phyloP scores from a whole-genome alignment of 2,329 filamentous ascomycete species.

The Huntiella omanensis region DNA sequence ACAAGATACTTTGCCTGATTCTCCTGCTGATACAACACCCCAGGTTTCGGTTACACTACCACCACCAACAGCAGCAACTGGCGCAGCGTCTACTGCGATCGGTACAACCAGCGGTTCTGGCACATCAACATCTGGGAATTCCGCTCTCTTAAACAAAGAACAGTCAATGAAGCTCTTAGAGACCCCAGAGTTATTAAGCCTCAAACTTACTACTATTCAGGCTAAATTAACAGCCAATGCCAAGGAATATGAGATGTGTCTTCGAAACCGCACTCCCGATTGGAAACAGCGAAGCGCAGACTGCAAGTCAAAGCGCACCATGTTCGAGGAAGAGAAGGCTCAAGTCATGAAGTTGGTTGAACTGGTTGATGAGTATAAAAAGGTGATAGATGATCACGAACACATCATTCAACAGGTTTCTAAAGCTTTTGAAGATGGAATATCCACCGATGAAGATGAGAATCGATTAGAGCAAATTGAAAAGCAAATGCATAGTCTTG shows the following conservation, averaged over 20 bases:
- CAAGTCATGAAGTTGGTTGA: conserved; percentile 25
- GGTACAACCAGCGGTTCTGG: too few species aligned
- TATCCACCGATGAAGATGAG: conserved; percentile 34
- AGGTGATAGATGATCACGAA: conserved; percentile 26
- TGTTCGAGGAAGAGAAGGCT: conserved; percentile 12
- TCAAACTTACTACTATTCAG: conserved; percentile 23
- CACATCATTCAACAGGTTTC: conserved; percentile 27
- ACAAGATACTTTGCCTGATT: too few species aligned
- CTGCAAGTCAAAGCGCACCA: conserved; percentile 15
- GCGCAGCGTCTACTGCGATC: too few species aligned
- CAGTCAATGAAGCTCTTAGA: conserved; percentile 13
- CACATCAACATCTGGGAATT: too few species aligned
- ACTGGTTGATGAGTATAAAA: conserved; percentile 18
- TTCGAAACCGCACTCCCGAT: conserved; percentile 22
- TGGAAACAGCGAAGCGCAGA: conserved; percentile 23
- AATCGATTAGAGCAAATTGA: conserved; percentile 28
- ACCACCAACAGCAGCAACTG: not conserved
- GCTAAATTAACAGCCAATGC: conserved; percentile 25
- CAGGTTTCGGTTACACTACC: conserved; percentile 1
- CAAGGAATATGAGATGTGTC: conserved; percentile 26
- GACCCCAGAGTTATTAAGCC: conserved; percentile 18
- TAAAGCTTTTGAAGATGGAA: conserved; percentile 29
- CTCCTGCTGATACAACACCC: not conserved
- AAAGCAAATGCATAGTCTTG: conserved; percentile 15
- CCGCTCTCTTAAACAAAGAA: too few species aligned